Evolutionary conservation across 371 early-diverging fungal genomes (phyloP).

Genomic region (Entomophthora muscae): DNA sequence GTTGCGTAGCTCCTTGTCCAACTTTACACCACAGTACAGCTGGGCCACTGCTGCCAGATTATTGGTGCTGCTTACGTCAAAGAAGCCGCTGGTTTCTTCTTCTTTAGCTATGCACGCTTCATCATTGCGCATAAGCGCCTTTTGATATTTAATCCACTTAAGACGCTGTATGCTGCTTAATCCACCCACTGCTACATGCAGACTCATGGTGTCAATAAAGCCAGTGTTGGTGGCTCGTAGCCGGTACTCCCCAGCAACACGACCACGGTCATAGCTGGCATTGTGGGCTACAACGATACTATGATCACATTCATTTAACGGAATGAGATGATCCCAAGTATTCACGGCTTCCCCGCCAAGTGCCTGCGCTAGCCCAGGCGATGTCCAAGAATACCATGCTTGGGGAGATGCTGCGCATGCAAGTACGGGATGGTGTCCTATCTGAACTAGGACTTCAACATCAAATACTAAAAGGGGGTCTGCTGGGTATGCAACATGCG

Average conservation of each 20-base stretch:
- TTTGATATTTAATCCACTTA: conserved; percentile 51
- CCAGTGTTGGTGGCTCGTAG: conserved; percentile 25
- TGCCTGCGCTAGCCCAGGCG: conserved; percentile 38
- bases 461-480: conserved; percentile 72
- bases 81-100: conserved; percentile 20
- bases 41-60: conserved; percentile 57
- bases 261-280: conserved; percentile 79
- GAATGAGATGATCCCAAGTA: conserved; percentile 35
- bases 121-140: conserved; percentile 19
- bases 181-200: conserved; percentile 84
- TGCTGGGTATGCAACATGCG: conserved; percentile 28
- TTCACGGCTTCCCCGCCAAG: conserved; percentile 17
- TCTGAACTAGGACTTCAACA: conserved; percentile 57
- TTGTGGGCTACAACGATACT: conserved; percentile 78
- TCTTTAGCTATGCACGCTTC: conserved; percentile 13
- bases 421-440: conserved; percentile 54
- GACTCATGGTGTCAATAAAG: conserved; percentile 85
- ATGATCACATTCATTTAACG: conserved; percentile 23
- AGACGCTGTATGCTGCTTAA: conserved; percentile 78
- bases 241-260: conserved; percentile 74
- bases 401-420: conserved; percentile 59
- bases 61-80: conserved; percentile 60
- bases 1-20: conserved; percentile 61
- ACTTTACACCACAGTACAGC: conserved; percentile 44
- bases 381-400: conserved; percentile 87